Percentiles rank a stretch among this genome's conserved stretches.
Evolutionary conservation across 2,329 filamentous ascomycete genomes (phyloP).

Genomic region (Aspergillus sp.): DNA sequence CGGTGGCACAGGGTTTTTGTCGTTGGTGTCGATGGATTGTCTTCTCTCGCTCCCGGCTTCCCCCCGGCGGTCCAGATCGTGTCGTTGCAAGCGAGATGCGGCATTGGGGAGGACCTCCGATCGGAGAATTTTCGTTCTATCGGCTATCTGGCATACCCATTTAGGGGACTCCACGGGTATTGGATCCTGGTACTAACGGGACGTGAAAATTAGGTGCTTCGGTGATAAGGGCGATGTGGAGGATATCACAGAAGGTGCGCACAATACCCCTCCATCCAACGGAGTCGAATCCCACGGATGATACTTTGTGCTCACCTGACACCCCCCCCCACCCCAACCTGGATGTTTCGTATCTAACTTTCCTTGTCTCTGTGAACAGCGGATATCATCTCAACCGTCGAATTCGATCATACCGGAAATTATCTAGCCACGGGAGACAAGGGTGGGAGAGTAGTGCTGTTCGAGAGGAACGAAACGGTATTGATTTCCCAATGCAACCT

Average conservation of each 20-base stretch:
- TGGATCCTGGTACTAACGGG: constrained; percentile 4
- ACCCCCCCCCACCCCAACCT: neutral
- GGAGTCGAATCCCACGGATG: neutral
- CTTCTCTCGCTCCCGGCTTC: neutral
- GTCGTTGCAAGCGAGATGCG: neutral
- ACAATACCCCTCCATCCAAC: neutral
- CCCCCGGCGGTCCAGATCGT: neutral
- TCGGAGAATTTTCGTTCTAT: neutral
- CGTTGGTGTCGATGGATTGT: neutral
- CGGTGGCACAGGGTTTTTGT: neutral
- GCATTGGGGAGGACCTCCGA: neutral
- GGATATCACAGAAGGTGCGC: constrained; percentile 90
- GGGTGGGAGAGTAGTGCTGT: constrained; percentile 52
- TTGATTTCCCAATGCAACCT: constrained; percentile 8
- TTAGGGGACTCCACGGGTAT: neutral
- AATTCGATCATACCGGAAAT: constrained; percentile 54
- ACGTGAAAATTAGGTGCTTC: constrained; percentile 72
- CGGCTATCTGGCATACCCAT: neutral
- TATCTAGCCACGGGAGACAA: constrained; percentile 55
- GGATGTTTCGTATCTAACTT: neutral
- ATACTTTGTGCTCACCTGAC: neutral
- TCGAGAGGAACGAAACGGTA: constrained; percentile 86
- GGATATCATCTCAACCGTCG: constrained; percentile 54
- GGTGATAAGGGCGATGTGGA: constrained; percentile 99
- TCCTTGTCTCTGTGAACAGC: constrained; percentile 27